Conservation (phyloP, 2,329 filamentous ascomycete genomes). For the Diaporthe helianthi region DNA sequence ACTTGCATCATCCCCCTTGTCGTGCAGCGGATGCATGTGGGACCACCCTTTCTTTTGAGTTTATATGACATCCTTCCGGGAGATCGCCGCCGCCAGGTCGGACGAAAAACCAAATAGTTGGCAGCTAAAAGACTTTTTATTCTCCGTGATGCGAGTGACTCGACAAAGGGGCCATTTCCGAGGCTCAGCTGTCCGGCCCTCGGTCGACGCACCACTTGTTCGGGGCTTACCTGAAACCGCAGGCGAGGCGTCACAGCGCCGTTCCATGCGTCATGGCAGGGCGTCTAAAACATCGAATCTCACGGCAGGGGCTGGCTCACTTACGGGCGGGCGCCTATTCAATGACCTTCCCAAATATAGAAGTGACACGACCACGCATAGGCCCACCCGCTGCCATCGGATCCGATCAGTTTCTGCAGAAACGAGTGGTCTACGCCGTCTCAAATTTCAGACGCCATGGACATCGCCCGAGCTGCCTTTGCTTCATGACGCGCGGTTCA, state of each 20-base stretch:
- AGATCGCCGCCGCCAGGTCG: constrained; percentile 12
- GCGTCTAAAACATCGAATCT: constrained; percentile 23
- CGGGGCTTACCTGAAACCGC: constrained; percentile 16
- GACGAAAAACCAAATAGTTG: neutral
- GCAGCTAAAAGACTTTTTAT: neutral
- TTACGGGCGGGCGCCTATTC: constrained; percentile 10
- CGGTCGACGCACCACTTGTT: constrained; percentile 5
- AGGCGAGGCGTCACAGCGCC: constrained; percentile 21
- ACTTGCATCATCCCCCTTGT: neutral
- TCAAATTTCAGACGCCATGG: constrained; percentile 17
- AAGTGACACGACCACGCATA: neutral
- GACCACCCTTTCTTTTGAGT: neutral
- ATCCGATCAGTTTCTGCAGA: constrained; percentile 4
- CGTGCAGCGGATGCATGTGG: neutral
- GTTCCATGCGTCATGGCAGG: constrained; percentile 16
- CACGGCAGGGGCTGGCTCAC: constrained; percentile 2
- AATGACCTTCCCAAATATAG: constrained; percentile 26
- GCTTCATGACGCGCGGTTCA: constrained; percentile 20
- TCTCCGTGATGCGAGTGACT: neutral
- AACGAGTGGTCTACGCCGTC: constrained; percentile 18
- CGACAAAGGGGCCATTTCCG: neutral
- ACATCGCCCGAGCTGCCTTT: no score
- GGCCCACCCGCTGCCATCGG: constrained; percentile 10
- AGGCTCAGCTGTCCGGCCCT: constrained; percentile 6
- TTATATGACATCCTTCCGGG: neutral